These are phyloP conservation scores for Nepenthes gracilis DNA, from an alignment of 148 eudicot genomes.

Conservation along the genomic window DNA sequence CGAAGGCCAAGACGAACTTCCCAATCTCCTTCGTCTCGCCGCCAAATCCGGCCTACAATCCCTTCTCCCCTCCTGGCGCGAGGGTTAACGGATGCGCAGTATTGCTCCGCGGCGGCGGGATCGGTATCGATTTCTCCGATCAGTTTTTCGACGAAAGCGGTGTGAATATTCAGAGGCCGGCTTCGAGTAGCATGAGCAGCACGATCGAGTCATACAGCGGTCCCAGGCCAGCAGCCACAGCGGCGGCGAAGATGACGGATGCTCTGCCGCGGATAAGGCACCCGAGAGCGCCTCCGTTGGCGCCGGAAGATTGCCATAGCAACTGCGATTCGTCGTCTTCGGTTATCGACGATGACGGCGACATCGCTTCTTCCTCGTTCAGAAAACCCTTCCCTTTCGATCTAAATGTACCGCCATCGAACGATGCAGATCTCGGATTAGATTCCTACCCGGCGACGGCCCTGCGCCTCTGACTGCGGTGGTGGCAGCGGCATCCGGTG, in stretches of 20 bases:
- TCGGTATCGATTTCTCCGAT: neutral
- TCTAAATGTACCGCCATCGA: slow-evolving; percentile 34
- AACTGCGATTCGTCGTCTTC: slow-evolving; percentile 61
- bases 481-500: too few species aligned
- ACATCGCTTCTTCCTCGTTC: slow-evolving; percentile 10
- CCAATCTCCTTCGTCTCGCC: slow-evolving; percentile 15
- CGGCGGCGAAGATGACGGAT: neutral
- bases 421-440: slow-evolving; percentile 19
- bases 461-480: slow-evolving; percentile 4
- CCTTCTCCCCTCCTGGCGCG: neutral
- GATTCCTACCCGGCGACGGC: slow-evolving; percentile 5
- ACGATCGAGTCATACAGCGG: slow-evolving; percentile 60
- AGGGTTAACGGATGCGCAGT: neutral
- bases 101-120: neutral
- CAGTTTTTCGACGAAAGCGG: neutral
- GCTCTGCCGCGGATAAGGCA: slow-evolving; percentile 1
- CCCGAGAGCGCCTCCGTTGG: slow-evolving; percentile 12
- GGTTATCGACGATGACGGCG: slow-evolving; percentile 33
- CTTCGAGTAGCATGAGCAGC: slow-evolving; percentile 47
- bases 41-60: neutral
- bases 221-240: slow-evolving; percentile 18
- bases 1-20: slow-evolving; percentile 59
- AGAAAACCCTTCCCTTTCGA: slow-evolving; percentile 30
- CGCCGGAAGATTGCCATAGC: slow-evolving; percentile 36
- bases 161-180: slow-evolving; percentile 11